phyloP scores from a whole-genome alignment of 768 basidiomycete genomes.

The Phlegmacium glaucopus region DNA sequence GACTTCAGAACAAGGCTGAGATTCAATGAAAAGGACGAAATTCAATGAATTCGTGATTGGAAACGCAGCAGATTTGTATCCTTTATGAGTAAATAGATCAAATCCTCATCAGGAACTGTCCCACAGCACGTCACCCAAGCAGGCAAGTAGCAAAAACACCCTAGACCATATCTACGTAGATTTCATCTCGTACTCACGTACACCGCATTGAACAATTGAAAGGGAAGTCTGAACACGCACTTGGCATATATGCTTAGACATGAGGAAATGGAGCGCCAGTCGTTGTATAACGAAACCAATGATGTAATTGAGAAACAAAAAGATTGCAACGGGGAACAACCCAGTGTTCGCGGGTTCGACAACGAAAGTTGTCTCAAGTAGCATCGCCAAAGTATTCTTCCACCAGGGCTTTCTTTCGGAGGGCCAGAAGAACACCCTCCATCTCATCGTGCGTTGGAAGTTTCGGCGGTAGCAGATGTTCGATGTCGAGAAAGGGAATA shows the following conservation, averaged over 20 bases:
- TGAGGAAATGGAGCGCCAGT: not conserved
- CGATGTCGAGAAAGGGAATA: conserved; percentile 72
- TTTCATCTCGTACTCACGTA: no score
- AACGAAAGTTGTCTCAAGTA: conserved; percentile 5
- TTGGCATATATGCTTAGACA: not conserved
- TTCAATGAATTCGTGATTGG: no score
- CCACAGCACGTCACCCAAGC: no score
- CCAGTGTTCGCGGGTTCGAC: not conserved
- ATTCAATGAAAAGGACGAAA: no score
- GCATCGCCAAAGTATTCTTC: conserved; percentile 64
- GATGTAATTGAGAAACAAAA: not conserved
- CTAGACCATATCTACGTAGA: no score
- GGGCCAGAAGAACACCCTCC: conserved; percentile 68
- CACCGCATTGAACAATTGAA: no score
- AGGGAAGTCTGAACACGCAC: not conserved
- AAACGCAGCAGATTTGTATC: no score
- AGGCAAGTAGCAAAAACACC: no score
- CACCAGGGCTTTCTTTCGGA: conserved; percentile 79
- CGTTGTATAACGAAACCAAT: not conserved
- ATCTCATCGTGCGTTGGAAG: conserved; percentile 76
- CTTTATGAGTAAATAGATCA: no score
- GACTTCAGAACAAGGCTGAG: no score
- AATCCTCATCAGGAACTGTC: no score
- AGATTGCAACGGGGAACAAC: not conserved
- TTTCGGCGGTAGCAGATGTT: conserved; percentile 70